These are phyloP conservation scores for Diutina pseudorugosa DNA, from an alignment of 1,139 yeast species.

Conservation along the genomic window DNA sequence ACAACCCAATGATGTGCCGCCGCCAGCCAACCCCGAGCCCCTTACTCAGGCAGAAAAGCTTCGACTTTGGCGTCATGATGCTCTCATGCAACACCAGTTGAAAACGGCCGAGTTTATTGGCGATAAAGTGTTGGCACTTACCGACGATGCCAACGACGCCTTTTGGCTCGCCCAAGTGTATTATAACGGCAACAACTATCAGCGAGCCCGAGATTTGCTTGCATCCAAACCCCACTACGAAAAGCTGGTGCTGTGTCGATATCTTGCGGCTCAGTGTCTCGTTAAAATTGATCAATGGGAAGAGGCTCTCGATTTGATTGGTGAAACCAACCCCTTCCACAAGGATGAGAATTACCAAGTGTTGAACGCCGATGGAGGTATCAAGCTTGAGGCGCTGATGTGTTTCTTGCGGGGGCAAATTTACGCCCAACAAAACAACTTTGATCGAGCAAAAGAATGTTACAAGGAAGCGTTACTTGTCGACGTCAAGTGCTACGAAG, in stretches of 20 bases:
- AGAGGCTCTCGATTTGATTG: constrained; percentile 79
- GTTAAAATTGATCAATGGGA: constrained; percentile 72
- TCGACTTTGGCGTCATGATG: constrained; percentile 89
- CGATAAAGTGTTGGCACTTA: constrained; percentile 73
- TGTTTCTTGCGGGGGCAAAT: constrained; percentile 78
- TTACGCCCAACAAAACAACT: constrained; percentile 72
- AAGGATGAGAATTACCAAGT: constrained; percentile 27
- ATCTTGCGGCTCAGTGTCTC: constrained; percentile 68
- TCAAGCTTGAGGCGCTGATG: constrained; percentile 77
- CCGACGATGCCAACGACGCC: constrained; percentile 84
- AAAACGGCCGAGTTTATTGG: constrained; percentile 87
- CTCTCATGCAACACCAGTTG: constrained; percentile 85
- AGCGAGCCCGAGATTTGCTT: constrained; percentile 62
- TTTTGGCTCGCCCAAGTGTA: constrained; percentile 94
- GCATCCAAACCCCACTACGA: constrained; percentile 29
- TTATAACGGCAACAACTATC: constrained; percentile 60
- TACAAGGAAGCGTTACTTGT: constrained; percentile 78
- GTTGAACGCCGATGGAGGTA: constrained; percentile 39
- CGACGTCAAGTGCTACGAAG: constrained; percentile 90
- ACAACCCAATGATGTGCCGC: constrained; percentile 8
- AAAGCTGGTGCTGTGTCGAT: constrained; percentile 59
- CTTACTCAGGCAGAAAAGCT: constrained; percentile 77
- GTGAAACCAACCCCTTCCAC: constrained; percentile 68
- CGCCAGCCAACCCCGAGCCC: constrained; percentile 22
- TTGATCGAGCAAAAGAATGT: constrained; percentile 78